Percentiles rank a stretch among this genome's conserved stretches.
phyloP scores from a whole-genome alignment of 1,284 basidiomycete species.

The Cryptococcus floricola region DNA sequence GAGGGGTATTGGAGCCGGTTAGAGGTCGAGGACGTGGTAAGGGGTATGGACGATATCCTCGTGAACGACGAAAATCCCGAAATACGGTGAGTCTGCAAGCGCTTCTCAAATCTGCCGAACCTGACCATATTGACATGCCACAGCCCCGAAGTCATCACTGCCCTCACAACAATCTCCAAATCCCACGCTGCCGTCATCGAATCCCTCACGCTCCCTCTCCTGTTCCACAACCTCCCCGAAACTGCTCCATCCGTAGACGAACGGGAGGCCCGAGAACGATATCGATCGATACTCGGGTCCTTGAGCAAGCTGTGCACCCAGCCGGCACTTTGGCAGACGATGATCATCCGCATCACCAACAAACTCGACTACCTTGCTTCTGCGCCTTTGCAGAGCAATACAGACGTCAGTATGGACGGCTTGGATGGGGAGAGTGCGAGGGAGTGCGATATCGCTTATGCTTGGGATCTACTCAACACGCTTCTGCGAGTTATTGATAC shows the following conservation, averaged over 20 bases:
- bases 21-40: conserved; percentile 75
- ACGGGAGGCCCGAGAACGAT: conserved; percentile 58
- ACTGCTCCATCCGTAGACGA: conserved; percentile 59
- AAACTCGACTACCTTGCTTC: conserved; percentile 66
- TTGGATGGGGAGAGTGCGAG: conserved; percentile 20
- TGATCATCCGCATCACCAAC: conserved; percentile 72
- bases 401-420: conserved; percentile 5
- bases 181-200: conserved; percentile 65
- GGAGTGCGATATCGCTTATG: conserved; percentile 69
- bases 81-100: conserved; percentile 36
- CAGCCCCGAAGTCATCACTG: conserved; percentile 65
- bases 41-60: conserved; percentile 66
- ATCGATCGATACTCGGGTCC: conserved; percentile 66
- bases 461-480: conserved; percentile 72
- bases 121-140: not conserved
- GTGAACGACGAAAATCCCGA: conserved; percentile 60
- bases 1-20: conserved; percentile 61
- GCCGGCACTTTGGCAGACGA: conserved; percentile 74
- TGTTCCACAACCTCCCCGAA: conserved; percentile 72
- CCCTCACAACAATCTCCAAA: conserved; percentile 66
- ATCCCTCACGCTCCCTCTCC: conserved; percentile 70
- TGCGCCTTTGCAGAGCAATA: not conserved
- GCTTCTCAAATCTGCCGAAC: conserved; percentile 45
- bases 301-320: conserved; percentile 72
- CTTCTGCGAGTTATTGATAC: conserved; percentile 60